Percentiles rank a stretch among this genome's conserved stretches.
phyloP scores from a whole-genome alignment of 768 basidiomycete species.

The Russula virescens region DNA sequence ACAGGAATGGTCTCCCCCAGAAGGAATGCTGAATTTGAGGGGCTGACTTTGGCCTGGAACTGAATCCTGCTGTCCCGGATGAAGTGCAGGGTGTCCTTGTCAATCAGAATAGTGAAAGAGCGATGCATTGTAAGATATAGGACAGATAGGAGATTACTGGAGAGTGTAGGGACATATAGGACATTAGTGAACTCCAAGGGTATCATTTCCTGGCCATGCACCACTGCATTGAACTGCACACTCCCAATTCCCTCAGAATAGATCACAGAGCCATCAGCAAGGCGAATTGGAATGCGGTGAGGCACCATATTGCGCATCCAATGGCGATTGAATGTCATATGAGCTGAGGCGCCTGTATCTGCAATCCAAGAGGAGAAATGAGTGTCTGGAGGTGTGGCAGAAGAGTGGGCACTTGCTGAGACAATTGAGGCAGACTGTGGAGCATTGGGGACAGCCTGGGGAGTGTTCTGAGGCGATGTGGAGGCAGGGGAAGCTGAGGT shows the following conservation, averaged over 20 bases:
- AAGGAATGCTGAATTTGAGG: not conserved
- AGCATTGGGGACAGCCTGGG: not conserved
- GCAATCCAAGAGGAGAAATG: not conserved
- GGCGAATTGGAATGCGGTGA: not conserved
- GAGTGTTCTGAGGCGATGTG: too few relatives aligned
- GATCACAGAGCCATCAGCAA: not conserved
- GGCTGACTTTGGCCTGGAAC: not conserved
- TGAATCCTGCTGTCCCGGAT: not conserved
- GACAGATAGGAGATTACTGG: not conserved
- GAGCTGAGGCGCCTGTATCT: constrained; percentile 3
- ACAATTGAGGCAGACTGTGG: not conserved
- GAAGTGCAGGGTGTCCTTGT: not conserved
- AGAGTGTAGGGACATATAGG: not conserved
- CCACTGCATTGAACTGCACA: not conserved
- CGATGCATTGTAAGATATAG: not conserved
- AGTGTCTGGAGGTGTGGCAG: not conserved
- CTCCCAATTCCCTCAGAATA: not conserved
- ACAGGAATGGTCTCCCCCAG: not conserved
- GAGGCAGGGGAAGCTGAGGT: too few relatives aligned
- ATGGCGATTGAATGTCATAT: not conserved
- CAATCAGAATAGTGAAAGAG: not conserved
- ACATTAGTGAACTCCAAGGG: constrained; percentile 3
- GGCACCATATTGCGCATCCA: not conserved
- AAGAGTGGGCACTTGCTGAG: not conserved
- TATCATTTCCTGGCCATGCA: not conserved